A percentile compares a stretch with the other conserved stretches of the same genome.
Conservation (phyloP, 768 basidiomycete species). For the Serendipita sp. region DNA sequence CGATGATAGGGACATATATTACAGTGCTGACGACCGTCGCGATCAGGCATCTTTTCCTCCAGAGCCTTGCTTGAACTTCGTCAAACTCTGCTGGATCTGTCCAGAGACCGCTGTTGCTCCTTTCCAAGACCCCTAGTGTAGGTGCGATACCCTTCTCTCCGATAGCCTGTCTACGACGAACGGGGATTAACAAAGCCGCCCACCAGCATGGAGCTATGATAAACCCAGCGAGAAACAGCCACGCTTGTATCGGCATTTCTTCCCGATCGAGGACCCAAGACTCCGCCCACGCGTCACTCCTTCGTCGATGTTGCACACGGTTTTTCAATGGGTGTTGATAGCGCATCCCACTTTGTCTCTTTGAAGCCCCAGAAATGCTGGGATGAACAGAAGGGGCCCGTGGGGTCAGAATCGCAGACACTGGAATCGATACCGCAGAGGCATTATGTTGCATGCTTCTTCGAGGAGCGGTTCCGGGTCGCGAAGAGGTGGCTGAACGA, state of each 20-base stretch:
- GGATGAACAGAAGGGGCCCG: not conserved
- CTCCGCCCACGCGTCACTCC: not conserved
- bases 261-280: constrained; percentile 3
- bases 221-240: not conserved
- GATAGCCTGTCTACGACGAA: not conserved
- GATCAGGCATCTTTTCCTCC: not conserved
- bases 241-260: not conserved
- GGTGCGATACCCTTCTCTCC: not conserved
- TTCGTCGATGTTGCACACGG: not conserved
- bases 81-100: not conserved
- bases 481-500: not conserved
- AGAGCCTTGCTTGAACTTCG: not conserved
- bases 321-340: constrained; percentile 1
- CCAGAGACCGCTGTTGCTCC: constrained; percentile 1
- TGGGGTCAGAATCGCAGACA: not conserved
- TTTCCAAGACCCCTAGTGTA: not conserved
- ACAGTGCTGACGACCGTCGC: not conserved
- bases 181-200: not conserved
- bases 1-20: constrained; percentile 5
- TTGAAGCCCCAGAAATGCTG: not conserved
- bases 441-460: not conserved
- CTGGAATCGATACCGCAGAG: not conserved
- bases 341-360: not conserved
- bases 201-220: not conserved
- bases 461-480: not conserved